Evolutionary conservation across 202 grass and related monocot genomes (phyloP), one percentile per base, ranked within the genome.

Genomic region (Panicum virgatum): DNA sequence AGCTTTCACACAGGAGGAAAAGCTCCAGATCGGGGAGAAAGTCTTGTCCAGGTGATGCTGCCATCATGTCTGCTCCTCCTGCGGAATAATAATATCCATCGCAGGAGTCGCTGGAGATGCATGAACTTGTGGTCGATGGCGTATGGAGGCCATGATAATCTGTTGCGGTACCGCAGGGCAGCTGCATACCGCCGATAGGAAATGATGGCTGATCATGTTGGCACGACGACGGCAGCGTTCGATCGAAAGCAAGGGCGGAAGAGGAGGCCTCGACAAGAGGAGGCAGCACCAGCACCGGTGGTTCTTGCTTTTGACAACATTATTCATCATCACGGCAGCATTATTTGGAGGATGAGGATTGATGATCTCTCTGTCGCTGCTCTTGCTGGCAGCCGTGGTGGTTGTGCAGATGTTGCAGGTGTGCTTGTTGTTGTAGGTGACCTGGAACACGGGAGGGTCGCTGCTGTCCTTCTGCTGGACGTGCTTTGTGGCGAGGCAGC

Each of bases 401-500:
- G n/a, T n/a, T n/a, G 48, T 19, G 48, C 4, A 20, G 47, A 1
- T 26, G 72, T 11, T 59, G 73, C 72, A 75, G 18, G 72, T 75
- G 22, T 75, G 51, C 6, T 58, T 22, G 7, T 18, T 39, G 51
- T 57, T 39, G 73, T 60, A 43, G 73, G 37, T 76, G 37, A 76
- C 73, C 16, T 75, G 12, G 38, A 75, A 75, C 72, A 58, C 1
- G 10, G 72, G 73, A 1, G 52, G 36, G 5, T 73, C 30, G 0
- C 10, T 14, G 30, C 2, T 32, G 1, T 53, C 32, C 39, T 38
- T 13, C 27, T 74, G 63, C 37, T 40, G 48, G 71, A 92, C 70
- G 38, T 81, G 66, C 56, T 78, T 89, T 0, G 76, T 89, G 40
- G 90, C 90, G 19, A 2, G 72, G 80, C 87, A 92, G 5, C 48